A percentile compares a stretch with the other conserved stretches of the same genome.
These are phyloP conservation scores for Rhizopogon rudus DNA, from an alignment of 768 basidiomycete species.

Conservation along the genomic window DNA sequence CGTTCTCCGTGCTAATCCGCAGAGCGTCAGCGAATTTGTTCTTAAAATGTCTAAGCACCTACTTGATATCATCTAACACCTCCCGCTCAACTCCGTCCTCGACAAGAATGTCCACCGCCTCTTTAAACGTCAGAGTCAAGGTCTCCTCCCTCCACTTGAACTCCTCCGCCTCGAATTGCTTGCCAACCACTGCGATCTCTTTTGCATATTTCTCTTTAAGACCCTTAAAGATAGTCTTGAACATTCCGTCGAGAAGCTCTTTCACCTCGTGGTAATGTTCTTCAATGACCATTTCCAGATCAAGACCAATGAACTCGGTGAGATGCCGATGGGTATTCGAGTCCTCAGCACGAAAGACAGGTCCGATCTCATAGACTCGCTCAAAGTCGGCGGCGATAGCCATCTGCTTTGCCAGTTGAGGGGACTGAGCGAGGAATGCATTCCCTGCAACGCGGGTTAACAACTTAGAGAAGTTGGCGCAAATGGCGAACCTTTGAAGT, in stretches of 20 bases:
- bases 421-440: slow-evolving; percentile 94
- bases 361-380: slow-evolving; percentile 94
- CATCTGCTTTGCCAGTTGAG: slow-evolving; percentile 99
- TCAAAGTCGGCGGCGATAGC: slow-evolving; percentile 98
- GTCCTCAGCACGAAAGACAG: slow-evolving; percentile 96
- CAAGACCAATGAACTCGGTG: slow-evolving; percentile 97
- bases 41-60: slow-evolving; percentile 18
- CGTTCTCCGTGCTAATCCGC: slow-evolving; percentile 79
- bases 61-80: slow-evolving; percentile 87
- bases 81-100: slow-evolving; percentile 81
- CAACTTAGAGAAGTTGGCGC: neutral
- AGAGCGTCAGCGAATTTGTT: slow-evolving; percentile 1
- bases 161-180: slow-evolving; percentile 92
- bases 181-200: slow-evolving; percentile 78
- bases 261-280: slow-evolving; percentile 99
- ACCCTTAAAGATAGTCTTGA: slow-evolving; percentile 82
- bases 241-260: slow-evolving; percentile 84
- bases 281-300: slow-evolving; percentile 98
- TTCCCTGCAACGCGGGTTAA: slow-evolving; percentile 44
- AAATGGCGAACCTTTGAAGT: slow-evolving; percentile 76
- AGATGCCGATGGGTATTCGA: slow-evolving; percentile 97
- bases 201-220: slow-evolving; percentile 70
- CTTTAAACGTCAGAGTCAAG: slow-evolving; percentile 75
- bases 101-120: slow-evolving; percentile 83
- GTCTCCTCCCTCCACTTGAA: slow-evolving; percentile 96